Base-by-base conservation (phyloP, 306 rosid species). In the Alnus rubra region DNA sequence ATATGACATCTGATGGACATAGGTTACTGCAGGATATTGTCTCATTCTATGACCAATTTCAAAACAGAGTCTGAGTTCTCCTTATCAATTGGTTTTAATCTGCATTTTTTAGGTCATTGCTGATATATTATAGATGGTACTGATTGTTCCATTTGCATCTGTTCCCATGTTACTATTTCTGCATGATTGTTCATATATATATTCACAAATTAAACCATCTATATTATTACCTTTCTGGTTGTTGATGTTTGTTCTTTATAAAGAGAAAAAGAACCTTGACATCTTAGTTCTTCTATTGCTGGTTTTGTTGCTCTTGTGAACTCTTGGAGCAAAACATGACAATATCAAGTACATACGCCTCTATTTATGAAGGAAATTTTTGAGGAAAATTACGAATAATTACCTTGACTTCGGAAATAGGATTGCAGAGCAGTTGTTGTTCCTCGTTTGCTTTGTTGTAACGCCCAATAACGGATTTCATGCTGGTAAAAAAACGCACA, bases 391-490 rank as follows among this genome's bases (percentile, higher is more conserved):
- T 30, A 12, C 30, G 2, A 19, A 9, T 18, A 42, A 42, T 67
- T 67, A 67, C 72, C 72, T 39, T 67, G 72, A 9, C 51, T 4
- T 67, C 72, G 30, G 51, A 39, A 39, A 30, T 23, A 39, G 50
- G 50, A 39, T 67, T 67, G 51, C 5, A 9, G 1, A 0, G 72
- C 50, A 1, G 15, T 15, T 39, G 1, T 67, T 8, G 19, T 7
- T 67, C 72, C 51, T 9, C 72, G 18, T 67, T 67, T 67, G 72
- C 72, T 67, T 39, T 67, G 49, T 9, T 18, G 72, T 39, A 67
- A 18, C 72, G 72, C 51, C 14, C 51, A 3, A 39, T 42, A 18
- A 67, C 31, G 18, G 72, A 67, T 67, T n/a, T 42, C 28, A 67
- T 7, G 31, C 72, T 67, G 72, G 39, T 18, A 42, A 15, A 67